Base-by-base conservation (phyloP, 768 basidiomycete genomes). In the Calocybe indica region DNA sequence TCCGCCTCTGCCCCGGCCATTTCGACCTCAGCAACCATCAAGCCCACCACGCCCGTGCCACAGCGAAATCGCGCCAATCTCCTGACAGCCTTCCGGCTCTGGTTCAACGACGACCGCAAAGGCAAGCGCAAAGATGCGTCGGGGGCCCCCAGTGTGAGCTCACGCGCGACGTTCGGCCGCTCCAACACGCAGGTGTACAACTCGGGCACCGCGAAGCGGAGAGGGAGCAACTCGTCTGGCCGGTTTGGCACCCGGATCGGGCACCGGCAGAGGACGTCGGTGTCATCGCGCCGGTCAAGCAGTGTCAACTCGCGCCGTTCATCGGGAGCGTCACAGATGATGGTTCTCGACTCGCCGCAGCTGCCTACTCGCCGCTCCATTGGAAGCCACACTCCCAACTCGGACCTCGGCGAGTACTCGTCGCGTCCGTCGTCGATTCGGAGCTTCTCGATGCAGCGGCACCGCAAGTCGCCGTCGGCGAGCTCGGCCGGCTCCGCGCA, bases 21-120 rank as follows among this genome's bases (percentile, higher is more conserved):
- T 31, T 31, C 31, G 14, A 30, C 28, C 6, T 2, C 14, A 39
- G 35, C 15, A n/a, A 30, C 10, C 9, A 28, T 30, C 7, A 53
- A 50, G 29, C 37, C 51, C 14, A 45, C 50, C 22, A 37, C 39
- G 11, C 38, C 30, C n/a, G 56, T 56, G 1, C 71, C 70, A 14
- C 67, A 75, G 30, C 74, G 84, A 15, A 84, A 87, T 60, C 75
- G 87, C 33, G 88, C 89, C 6, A 92, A 87, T 59, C 62, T 98
- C 29, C 69, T 97, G 42, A 83, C 85, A 2, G 80, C 91, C 5
- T 92, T 98, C 67, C 79, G 90, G 39, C 74, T 85, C 52, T 92
- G 94, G 90, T 95, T 97, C 67, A 81, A 92, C 50, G 92, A 96
- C 51, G 93, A 93, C 53, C 75, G 78, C 54, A 92, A 90, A 60